These are phyloP conservation scores for Gillenia trifoliata DNA, from an alignment of 306 rosid genomes.

Conservation along the genomic window DNA sequence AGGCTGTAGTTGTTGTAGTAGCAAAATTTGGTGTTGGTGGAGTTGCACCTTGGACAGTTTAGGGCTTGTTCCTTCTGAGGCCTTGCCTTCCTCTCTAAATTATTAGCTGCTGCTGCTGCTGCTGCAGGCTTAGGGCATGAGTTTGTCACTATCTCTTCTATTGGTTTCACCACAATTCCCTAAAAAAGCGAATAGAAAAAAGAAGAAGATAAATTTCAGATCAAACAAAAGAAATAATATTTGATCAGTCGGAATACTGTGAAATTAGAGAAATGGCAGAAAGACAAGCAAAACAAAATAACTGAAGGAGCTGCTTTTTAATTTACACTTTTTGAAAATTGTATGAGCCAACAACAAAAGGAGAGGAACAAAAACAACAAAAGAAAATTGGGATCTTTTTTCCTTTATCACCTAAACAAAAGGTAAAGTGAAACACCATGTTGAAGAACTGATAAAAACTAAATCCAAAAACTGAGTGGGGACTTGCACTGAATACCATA, in stretches of 20 bases:
- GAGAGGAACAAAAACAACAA: not conserved
- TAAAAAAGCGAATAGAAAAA: conserved; percentile 1
- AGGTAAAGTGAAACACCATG: conserved; percentile 37
- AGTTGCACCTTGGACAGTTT: conserved; percentile 82
- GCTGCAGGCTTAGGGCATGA: conserved; percentile 32
- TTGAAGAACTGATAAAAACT: conserved; percentile 31
- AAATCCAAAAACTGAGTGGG: conserved; percentile 25
- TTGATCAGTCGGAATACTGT: not conserved
- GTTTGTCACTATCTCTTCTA: conserved; percentile 45
- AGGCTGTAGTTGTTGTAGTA: conserved; percentile 89
- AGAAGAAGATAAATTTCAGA: not conserved
- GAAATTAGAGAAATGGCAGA: conserved; percentile 10
- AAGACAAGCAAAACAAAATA: conserved; percentile 26
- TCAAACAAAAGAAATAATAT: conserved; percentile 7
- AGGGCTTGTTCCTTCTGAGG: conserved; percentile 60
- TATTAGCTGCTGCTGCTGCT: not conserved
- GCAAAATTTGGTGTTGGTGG: conserved; percentile 77
- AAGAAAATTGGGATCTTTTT: conserved; percentile 9
- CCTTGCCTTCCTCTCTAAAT: conserved; percentile 40
- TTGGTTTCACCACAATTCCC: conserved; percentile 71
- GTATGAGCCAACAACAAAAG: not conserved
- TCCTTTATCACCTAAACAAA: conserved; percentile 32
- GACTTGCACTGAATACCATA: conserved; percentile 15
- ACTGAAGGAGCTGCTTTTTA: conserved; percentile 14
- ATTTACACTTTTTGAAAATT: conserved; percentile 14